Conservation (phyloP, 1,284 basidiomycete genomes). For the Cutaneotrichosporon daszewskae region DNA sequence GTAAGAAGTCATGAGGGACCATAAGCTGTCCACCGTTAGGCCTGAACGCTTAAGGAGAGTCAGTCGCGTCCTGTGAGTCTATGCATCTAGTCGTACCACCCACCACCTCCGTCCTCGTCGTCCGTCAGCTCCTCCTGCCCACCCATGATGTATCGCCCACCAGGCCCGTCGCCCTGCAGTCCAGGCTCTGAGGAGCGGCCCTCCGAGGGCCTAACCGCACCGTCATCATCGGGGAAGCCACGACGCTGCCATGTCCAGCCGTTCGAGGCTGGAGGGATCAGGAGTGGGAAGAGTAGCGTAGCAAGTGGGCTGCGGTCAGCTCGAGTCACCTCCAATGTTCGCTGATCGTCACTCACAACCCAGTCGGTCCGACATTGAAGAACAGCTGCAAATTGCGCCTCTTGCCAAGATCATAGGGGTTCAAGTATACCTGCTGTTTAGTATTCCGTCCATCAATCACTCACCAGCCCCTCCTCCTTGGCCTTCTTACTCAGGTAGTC, state of each 20-base stretch:
- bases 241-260: conserved; percentile 60
- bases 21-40: too few species aligned
- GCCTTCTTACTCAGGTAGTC: conserved; percentile 69
- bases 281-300: conserved; percentile 74
- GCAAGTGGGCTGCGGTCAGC: conserved; percentile 56
- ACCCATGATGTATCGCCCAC: conserved; percentile 47
- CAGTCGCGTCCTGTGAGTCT: too few species aligned
- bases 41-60: too few species aligned
- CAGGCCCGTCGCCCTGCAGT: conserved; percentile 52
- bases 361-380: conserved; percentile 75
- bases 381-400: conserved; percentile 71
- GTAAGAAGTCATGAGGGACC: too few species aligned
- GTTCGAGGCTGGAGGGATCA: conserved; percentile 75
- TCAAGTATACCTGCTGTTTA: conserved; percentile 62
- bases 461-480: conserved; percentile 62
- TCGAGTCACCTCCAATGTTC: conserved; percentile 1
- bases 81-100: conserved; percentile 17
- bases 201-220: conserved; percentile 8
- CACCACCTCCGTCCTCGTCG: conserved; percentile 20
- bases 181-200: background rate
- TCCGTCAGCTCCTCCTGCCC: conserved; percentile 22
- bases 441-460: conserved; percentile 21
- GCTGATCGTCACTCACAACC: conserved; percentile 62
- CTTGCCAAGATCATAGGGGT: conserved; percentile 84
- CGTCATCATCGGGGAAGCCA: conserved; percentile 6